A percentile compares a stretch with the other conserved stretches of the same genome.
These are phyloP conservation scores for Polygonum maritimum DNA, from an alignment of 148 eudicot species.

Conservation along the genomic window DNA sequence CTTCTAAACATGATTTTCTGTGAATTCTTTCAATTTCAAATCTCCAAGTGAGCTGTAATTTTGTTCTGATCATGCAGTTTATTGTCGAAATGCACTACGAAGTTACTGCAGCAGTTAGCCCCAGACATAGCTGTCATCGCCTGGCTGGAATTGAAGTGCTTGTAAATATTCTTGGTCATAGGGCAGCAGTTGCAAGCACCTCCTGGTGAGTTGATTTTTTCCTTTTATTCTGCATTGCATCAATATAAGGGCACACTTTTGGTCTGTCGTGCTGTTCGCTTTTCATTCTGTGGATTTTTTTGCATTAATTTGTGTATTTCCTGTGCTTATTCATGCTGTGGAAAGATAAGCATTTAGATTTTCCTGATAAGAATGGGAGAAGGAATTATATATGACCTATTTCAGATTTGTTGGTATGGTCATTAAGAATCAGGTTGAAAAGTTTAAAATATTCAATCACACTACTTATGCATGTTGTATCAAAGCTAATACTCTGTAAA, in stretches of 20 bases:
- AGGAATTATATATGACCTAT: no score
- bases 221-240: neutral
- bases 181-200: slow-evolving; percentile 80
- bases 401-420: no score
- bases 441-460: no score
- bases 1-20: slow-evolving; percentile 3
- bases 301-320: neutral
- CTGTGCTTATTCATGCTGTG: neutral
- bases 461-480: no score
- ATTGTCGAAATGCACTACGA: slow-evolving; percentile 83
- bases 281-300: neutral
- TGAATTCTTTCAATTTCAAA: neutral
- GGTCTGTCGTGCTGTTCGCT: neutral
- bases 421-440: no score
- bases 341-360: no score
- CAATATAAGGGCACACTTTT: neutral
- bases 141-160: slow-evolving; percentile 88
- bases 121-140: slow-evolving; percentile 64
- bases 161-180: slow-evolving; percentile 59
- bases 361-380: no score
- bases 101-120: slow-evolving; percentile 70
- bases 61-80: slow-evolving; percentile 39
- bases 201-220: slow-evolving; percentile 41
- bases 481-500: no score
- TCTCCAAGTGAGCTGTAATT: slow-evolving; percentile 2